phyloP scores from a whole-genome alignment of 345 rosid species.

The Draba incana region DNA sequence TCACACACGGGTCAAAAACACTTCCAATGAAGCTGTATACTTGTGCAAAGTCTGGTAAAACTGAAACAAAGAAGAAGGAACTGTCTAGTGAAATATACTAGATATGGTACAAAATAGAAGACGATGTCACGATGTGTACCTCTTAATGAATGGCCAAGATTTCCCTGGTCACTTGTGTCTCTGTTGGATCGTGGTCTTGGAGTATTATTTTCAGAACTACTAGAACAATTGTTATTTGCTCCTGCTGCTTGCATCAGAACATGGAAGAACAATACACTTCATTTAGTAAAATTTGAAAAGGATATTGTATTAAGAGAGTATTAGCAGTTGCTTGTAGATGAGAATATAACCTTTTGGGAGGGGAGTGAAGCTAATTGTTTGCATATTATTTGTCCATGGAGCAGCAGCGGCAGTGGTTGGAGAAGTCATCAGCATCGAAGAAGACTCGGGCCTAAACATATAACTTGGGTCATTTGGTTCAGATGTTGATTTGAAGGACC shows the following conservation, averaged over 20 bases:
- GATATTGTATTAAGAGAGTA: neutral
- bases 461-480: constrained; percentile 52
- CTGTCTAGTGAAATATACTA: constrained; percentile 12
- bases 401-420: constrained; percentile 48
- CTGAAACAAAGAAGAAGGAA: constrained; percentile 50
- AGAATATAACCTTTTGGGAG: constrained; percentile 50
- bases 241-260: constrained; percentile 41
- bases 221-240: constrained; percentile 57
- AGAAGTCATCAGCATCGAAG: constrained; percentile 58
- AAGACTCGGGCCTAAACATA: constrained; percentile 58
- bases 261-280: neutral
- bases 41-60: constrained; percentile 83
- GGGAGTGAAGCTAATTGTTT: constrained; percentile 50
- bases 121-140: constrained; percentile 41
- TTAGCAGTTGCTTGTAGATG: constrained; percentile 1
- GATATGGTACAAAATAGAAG: neutral
- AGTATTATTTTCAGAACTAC: constrained; percentile 71
- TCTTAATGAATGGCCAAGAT: constrained; percentile 58
- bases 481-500: constrained; percentile 54
- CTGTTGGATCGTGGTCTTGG: constrained; percentile 47
- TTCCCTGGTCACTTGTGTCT: constrained; percentile 57
- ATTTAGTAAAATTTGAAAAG: constrained; percentile 9
- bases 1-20: constrained; percentile 71
- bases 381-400: constrained; percentile 58
- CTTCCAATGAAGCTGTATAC: constrained; percentile 88